A percentile compares a stretch with the other conserved stretches of the same genome.
These are phyloP conservation scores for Aureobasidium zeae DNA, from an alignment of 2,329 filamentous ascomycete species.

Conservation along the genomic window DNA sequence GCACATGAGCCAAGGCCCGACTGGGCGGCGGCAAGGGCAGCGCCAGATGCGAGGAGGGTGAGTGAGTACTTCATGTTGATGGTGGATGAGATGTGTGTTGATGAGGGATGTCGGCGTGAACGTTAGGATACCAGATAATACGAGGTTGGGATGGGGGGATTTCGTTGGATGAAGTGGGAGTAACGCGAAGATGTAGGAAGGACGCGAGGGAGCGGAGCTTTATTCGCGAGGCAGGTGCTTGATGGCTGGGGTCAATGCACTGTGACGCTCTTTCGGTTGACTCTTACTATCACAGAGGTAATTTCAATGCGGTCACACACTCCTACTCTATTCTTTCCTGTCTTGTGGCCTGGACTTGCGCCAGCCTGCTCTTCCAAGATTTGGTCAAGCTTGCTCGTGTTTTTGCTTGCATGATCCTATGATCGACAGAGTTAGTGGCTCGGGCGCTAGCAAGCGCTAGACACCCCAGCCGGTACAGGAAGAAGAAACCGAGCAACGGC, in stretches of 20 bases:
- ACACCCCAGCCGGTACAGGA: neutral
- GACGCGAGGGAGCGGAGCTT: neutral
- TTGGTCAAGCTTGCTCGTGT: neutral
- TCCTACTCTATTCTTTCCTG: too few species aligned
- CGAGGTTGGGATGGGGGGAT: slow-evolving; percentile 10
- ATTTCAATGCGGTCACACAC: slow-evolving; percentile 8
- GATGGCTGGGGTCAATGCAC: slow-evolving; percentile 8
- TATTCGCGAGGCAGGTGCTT: slow-evolving; percentile 2
- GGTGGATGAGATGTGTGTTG: too few species aligned
- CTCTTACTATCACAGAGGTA: neutral
- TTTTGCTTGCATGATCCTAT: slow-evolving; percentile 11
- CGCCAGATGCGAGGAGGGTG: slow-evolving; percentile 25
- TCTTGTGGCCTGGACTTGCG: slow-evolving; percentile 11
- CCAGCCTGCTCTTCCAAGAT: too few species aligned
- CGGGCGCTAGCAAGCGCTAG: slow-evolving; percentile 7
- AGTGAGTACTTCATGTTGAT: slow-evolving; percentile 29
- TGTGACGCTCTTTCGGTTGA: slow-evolving; percentile 14
- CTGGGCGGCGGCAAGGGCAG: slow-evolving; percentile 28
- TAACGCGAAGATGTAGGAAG: slow-evolving; percentile 3
- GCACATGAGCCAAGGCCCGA: slow-evolving; percentile 27
- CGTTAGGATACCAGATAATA: slow-evolving; percentile 14
- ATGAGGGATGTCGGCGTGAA: slow-evolving; percentile 7
- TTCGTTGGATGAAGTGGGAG: too few species aligned
- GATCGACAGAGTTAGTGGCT: slow-evolving; percentile 7
- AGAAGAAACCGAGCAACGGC: neutral